A percentile compares a stretch with the other conserved stretches of the same genome.
Evolutionary conservation across 2,329 filamentous ascomycete genomes (phyloP).

Genomic region (Fusarium clavum): DNA sequence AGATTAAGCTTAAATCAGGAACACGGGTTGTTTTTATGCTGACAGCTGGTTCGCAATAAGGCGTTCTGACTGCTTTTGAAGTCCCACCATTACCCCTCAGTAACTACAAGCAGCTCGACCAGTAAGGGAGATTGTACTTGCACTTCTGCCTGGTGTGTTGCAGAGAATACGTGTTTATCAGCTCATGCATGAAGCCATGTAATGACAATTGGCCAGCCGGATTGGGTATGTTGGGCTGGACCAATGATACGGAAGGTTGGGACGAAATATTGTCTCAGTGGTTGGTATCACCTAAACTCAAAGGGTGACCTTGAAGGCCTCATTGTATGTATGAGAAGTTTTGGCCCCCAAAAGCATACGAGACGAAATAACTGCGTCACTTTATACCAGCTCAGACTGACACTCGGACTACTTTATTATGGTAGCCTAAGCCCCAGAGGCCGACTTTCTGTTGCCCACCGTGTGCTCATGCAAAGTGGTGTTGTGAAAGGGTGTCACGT

Average conservation of each 20-base stretch:
- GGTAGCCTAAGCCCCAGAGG: too few species aligned
- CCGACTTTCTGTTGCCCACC: too few species aligned
- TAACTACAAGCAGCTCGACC: background rate
- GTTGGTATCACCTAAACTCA: background rate
- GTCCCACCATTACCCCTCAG: background rate
- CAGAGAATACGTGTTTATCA: background rate
- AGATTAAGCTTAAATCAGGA: fast-evolving
- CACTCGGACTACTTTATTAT: fast-evolving
- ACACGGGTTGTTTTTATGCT: background rate
- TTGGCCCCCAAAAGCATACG: background rate
- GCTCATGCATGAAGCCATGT: background rate
- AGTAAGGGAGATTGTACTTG: background rate
- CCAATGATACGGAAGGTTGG: background rate
- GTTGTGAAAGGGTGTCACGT: background rate
- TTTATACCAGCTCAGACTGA: fast-evolving
- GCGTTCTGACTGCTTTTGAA: background rate
- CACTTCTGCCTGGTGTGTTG: slow-evolving; percentile 12
- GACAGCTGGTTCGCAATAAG: background rate
- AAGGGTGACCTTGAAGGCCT: background rate
- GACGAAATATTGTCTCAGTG: background rate
- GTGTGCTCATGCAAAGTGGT: background rate
- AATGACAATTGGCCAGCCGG: fast-evolving
- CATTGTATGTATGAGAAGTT: background rate
- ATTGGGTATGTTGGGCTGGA: background rate
- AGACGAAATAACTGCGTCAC: background rate